Conservation (phyloP, 2,329 filamentous ascomycete species). For the Pleurostoma richardsiae region DNA sequence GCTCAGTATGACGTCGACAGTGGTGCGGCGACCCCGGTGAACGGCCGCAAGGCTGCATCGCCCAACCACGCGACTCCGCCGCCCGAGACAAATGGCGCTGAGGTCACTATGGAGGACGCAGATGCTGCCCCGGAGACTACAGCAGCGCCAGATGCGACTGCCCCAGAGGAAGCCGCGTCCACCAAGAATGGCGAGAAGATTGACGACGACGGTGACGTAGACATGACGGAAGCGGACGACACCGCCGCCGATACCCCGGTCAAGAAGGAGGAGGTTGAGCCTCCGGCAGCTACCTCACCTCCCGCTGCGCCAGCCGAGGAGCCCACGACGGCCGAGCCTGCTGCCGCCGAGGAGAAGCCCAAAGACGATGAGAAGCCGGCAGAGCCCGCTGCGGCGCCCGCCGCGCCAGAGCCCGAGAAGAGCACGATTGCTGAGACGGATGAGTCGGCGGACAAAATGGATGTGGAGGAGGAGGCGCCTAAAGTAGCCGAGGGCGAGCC, state of each 20-base stretch:
- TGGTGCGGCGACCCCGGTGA: constrained; percentile 6
- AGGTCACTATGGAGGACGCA: constrained; percentile 17
- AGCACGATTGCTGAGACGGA: constrained; percentile 4
- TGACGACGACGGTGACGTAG: constrained; percentile 44
- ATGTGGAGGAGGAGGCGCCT: constrained; percentile 8
- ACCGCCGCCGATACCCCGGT: constrained; percentile 22
- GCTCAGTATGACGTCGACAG: constrained; percentile 31
- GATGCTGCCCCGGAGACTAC: constrained; percentile 21
- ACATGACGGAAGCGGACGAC: constrained; percentile 37
- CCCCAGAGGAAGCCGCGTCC: constrained; percentile 11
- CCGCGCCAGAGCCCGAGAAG: constrained; percentile 10
- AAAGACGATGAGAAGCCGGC: constrained; percentile 9
- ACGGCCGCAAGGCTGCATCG: constrained; percentile 10
- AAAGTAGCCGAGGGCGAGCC: constrained; percentile 7
- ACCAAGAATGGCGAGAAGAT: constrained; percentile 13
- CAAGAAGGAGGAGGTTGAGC: constrained; percentile 30
- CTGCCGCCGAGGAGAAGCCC: constrained; percentile 5
- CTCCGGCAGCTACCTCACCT: constrained; percentile 15
- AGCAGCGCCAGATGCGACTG: constrained; percentile 12
- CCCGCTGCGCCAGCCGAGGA: constrained; percentile 19
- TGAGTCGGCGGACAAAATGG: constrained; percentile 14
- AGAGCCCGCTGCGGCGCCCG: neutral
- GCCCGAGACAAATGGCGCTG: constrained; percentile 5
- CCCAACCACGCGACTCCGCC: constrained; percentile 2
- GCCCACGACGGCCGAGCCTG: constrained; percentile 11